Base-by-base conservation (phyloP, 805 yeast species). In the Myxozyma udenii region DNA sequence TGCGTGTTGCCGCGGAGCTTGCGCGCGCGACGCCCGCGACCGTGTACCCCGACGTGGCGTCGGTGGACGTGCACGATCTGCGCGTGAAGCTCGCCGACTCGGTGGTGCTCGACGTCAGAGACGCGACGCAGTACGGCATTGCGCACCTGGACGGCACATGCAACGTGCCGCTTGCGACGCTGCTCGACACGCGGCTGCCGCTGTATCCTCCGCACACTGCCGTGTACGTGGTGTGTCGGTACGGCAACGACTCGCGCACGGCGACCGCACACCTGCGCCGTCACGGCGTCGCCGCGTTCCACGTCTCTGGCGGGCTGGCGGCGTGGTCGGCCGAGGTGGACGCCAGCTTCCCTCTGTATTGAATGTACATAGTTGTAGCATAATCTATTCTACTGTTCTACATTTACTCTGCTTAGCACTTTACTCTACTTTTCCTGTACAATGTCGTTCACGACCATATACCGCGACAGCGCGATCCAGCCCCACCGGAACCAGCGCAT, bases 401-500 rank as follows among this genome's bases (percentile, higher is more conserved):
- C n/a, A n/a, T n/a, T n/a, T n/a, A n/a, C n/a, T n/a, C n/a, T n/a
- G n/a, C n/a, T n/a, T n/a, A n/a, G n/a, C n/a, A n/a, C n/a, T n/a
- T n/a, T n/a, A n/a, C n/a, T n/a, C n/a, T n/a, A n/a, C n/a, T n/a
- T n/a, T n/a, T n/a, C n/a, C n/a, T n/a, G 33, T 28, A 14, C 33
- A 28, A 87, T 71, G 62, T 86, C 89, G 68, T 91, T 90, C 46
- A 78, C 78, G 39, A 83, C 81, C 74, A 87, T 78, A 68, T 88
- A 91, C 55, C 90, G 74, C 53, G 95, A 84, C 48, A 83, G 68
- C 4, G 78, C 52, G 64, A 93, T 73, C 96, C 97, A 93, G 1
- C 88, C 83, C 72, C 85, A 86, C 60, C 98, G 76, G 67, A 84
- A 93, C 97, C 97, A 91, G 6, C 85, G 90, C 86, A 93, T 86